A percentile compares a stretch with the other conserved stretches of the same genome.
Evolutionary conservation across 352 stramenopile species (phyloP).

Genomic region (Phytophthora fragariae): DNA sequence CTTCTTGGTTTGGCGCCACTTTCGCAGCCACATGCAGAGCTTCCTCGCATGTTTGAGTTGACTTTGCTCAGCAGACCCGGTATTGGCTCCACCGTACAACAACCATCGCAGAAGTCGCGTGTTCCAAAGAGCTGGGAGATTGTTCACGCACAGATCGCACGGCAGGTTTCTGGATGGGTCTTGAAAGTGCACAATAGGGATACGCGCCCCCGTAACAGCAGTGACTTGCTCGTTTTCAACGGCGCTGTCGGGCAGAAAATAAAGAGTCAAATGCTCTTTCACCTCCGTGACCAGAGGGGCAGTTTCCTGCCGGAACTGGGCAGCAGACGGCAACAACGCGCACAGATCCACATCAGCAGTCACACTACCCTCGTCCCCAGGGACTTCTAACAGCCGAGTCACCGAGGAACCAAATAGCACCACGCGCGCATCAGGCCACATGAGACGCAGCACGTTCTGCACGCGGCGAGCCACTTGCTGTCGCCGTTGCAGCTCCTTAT

Average conservation of each 20-base stretch:
- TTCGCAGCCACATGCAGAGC: slow-evolving; percentile 65
- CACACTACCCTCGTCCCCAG: neutral
- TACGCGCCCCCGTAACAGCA: slow-evolving; percentile 54
- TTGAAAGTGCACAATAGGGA: slow-evolving; percentile 74
- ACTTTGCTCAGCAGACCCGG: slow-evolving; percentile 2
- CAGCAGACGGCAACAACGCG: slow-evolving; percentile 64
- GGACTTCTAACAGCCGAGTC: slow-evolving; percentile 48
- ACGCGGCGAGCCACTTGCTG: slow-evolving; percentile 47
- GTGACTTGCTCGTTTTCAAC: slow-evolving; percentile 20
- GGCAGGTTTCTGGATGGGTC: slow-evolving; percentile 49
- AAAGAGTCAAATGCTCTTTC: slow-evolving; percentile 74
- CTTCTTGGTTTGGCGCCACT: slow-evolving; percentile 50
- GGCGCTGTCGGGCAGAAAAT: slow-evolving; percentile 40
- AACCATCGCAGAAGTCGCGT: slow-evolving; percentile 60
- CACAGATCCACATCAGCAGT: slow-evolving; percentile 74
- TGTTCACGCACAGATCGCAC: slow-evolving; percentile 87
- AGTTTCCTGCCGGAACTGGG: slow-evolving; percentile 58
- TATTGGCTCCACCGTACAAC: slow-evolving; percentile 25
- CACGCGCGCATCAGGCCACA: slow-evolving; percentile 77
- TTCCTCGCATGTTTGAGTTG: slow-evolving; percentile 31
- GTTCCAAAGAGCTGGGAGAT: slow-evolving; percentile 84
- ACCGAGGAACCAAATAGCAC: slow-evolving; percentile 75
- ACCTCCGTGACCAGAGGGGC: slow-evolving; percentile 62
- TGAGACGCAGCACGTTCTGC: slow-evolving; percentile 50
- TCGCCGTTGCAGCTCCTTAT: slow-evolving; percentile 35